Conservation (phyloP, 2,329 filamentous ascomycete species). For the Aspergillus eucalypticola region DNA sequence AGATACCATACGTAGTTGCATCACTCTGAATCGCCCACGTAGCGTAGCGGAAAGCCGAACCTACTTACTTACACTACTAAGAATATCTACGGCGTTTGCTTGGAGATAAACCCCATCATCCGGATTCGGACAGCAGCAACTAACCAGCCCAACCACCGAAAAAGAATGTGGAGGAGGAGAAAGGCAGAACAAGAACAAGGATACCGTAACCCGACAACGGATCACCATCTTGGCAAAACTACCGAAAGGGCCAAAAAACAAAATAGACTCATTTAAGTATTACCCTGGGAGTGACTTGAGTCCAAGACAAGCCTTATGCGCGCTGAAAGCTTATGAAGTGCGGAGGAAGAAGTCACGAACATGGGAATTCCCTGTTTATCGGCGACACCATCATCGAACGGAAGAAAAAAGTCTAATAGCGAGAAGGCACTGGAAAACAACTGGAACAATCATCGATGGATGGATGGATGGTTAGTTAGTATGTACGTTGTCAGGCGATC, state of each 20-base stretch:
- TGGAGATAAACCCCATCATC: not conserved
- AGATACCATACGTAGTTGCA: too few species aligned
- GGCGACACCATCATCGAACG: not conserved
- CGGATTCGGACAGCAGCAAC: not conserved
- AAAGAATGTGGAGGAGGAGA: not conserved
- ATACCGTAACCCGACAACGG: not conserved
- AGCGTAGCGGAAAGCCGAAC: too few species aligned
- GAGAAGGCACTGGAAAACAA: not conserved
- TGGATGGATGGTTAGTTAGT: too few species aligned
- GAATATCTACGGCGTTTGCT: too few species aligned
- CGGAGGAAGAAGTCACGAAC: not conserved
- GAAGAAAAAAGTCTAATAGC: not conserved
- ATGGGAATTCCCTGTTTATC: conserved; percentile 8
- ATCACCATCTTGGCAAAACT: not conserved
- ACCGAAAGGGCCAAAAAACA: too few species aligned
- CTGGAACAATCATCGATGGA: too few species aligned
- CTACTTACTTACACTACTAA: too few species aligned
- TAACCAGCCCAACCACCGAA: too few species aligned
- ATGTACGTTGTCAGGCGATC: conserved; percentile 3
- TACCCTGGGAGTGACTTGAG: too few species aligned
- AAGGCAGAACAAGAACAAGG: too few species aligned
- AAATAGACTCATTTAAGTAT: not conserved
- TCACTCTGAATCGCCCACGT: too few species aligned
- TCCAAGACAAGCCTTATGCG: conserved; percentile 13
- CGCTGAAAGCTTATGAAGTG: conserved; percentile 11